These are phyloP conservation scores for Ascochyta viciae-villosae DNA, from an alignment of 2,329 filamentous ascomycete species.

Conservation along the genomic window DNA sequence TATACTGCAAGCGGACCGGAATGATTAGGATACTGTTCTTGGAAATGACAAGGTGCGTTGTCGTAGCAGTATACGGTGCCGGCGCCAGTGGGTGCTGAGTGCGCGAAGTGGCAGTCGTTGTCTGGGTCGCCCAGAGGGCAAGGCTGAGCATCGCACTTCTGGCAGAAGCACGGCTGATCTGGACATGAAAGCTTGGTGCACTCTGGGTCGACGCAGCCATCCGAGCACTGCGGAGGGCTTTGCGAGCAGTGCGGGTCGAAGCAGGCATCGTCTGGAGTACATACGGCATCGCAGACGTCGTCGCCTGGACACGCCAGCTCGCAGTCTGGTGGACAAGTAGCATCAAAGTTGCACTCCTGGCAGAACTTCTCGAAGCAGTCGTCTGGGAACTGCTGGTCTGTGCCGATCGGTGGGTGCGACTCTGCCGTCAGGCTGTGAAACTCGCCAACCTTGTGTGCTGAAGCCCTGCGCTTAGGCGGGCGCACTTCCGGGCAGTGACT, in stretches of 20 bases:
- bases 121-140: conserved; percentile 41
- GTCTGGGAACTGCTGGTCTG: conserved; percentile 43
- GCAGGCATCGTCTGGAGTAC: conserved; percentile 41
- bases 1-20: conserved; percentile 32
- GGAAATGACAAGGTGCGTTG: conserved; percentile 44
- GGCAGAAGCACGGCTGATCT: conserved; percentile 44
- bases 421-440: conserved; percentile 35
- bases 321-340: conserved; percentile 33
- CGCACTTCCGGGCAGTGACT: conserved; percentile 38
- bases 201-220: conserved; percentile 44
- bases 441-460: conserved; percentile 38
- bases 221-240: conserved; percentile 35
- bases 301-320: conserved; percentile 38
- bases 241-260: conserved; percentile 47
- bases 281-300: conserved; percentile 39
- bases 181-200: conserved; percentile 44
- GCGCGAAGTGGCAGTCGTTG: conserved; percentile 43
- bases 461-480: conserved; percentile 45
- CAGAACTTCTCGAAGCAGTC: conserved; percentile 46
- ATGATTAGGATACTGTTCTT: conserved; percentile 36
- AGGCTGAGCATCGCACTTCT: conserved; percentile 41
- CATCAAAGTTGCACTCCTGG: conserved; percentile 44
- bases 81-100: conserved; percentile 38
- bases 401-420: conserved; percentile 22
- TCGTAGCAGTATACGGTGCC: conserved; percentile 48